Conservation (phyloP, 495 filamentous ascomycete species). For the Aspergillus wentii region DNA sequence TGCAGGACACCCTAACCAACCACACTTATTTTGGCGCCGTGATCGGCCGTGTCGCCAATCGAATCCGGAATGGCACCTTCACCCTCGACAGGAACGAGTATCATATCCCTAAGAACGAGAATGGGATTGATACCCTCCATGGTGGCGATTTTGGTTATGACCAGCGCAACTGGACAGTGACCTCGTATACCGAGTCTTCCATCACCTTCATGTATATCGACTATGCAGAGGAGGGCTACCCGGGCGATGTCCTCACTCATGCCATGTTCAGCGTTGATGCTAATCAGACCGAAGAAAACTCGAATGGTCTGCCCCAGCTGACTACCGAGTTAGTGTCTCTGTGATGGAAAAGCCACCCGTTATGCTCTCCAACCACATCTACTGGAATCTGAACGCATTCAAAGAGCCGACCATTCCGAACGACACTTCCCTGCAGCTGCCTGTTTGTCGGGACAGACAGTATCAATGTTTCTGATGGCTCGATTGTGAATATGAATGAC, state of each 20-base stretch:
- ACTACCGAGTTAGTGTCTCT: slow-evolving; percentile 52
- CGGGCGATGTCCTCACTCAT: slow-evolving; percentile 72
- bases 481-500: slow-evolving; percentile 59
- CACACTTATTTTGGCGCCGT: slow-evolving; percentile 75
- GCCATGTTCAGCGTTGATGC: slow-evolving; percentile 64
- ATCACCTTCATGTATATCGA: slow-evolving; percentile 81
- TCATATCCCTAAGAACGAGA: slow-evolving; percentile 67
- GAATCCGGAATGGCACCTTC: slow-evolving; percentile 82
- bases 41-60: slow-evolving; percentile 78
- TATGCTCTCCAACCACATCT: slow-evolving; percentile 78
- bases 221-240: slow-evolving; percentile 69
- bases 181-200: slow-evolving; percentile 53
- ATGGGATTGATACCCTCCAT: slow-evolving; percentile 71
- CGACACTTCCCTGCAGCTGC: slow-evolving; percentile 66
- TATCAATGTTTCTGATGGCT: slow-evolving; percentile 74
- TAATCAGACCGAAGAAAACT: slow-evolving; percentile 28
- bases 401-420: slow-evolving; percentile 62
- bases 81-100: slow-evolving; percentile 61
- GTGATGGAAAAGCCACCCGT: slow-evolving; percentile 75
- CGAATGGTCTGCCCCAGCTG: slow-evolving; percentile 38
- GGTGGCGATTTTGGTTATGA: slow-evolving; percentile 82
- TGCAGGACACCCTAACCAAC: slow-evolving; percentile 54
- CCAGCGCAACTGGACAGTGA: slow-evolving; percentile 76
- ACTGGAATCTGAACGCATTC: slow-evolving; percentile 89
- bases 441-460: slow-evolving; percentile 66